Conservation (phyloP, 306 rosid genomes). For the Malus orientalis region DNA sequence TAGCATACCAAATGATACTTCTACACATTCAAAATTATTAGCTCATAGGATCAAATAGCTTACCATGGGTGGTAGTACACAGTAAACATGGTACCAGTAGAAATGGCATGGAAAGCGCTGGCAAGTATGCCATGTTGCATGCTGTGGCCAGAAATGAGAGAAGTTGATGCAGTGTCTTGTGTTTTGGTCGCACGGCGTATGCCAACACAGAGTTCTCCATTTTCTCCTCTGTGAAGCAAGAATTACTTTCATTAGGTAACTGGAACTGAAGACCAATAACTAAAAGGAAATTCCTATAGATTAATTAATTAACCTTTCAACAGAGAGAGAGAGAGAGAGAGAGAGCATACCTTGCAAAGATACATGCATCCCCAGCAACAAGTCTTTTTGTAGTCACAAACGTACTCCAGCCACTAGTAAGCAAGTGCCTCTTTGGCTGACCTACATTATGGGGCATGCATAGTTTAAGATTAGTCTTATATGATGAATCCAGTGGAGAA, state of each 20-base stretch:
- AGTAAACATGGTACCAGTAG: constrained; percentile 36
- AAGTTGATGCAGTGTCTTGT: constrained; percentile 15
- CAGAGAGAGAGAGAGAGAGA: background rate
- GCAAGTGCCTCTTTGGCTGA: constrained; percentile 59
- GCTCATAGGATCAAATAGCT: constrained; percentile 12
- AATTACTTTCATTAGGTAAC: background rate
- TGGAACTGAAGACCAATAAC: background rate
- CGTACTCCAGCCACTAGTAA: constrained; percentile 72
- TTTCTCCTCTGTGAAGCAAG: constrained; percentile 42
- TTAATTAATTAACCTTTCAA: background rate
- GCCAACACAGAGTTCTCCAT: constrained; percentile 54
- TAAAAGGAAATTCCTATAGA: background rate
- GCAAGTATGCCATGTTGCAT: constrained; percentile 59
- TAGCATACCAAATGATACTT: background rate
- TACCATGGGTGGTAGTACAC: constrained; percentile 70
- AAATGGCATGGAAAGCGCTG: constrained; percentile 41
- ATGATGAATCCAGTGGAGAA: background rate
- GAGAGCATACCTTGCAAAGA: constrained; percentile 46
- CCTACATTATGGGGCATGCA: constrained; percentile 34
- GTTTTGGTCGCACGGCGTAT: constrained; percentile 30
- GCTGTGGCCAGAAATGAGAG: constrained; percentile 43
- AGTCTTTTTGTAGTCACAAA: constrained; percentile 58
- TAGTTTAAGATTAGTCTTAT: background rate
- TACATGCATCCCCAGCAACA: constrained; percentile 55
- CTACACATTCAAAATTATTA: background rate